Conservation (phyloP, 352 stramenopile genomes). For the Pilasporangium apinafurcum region DNA sequence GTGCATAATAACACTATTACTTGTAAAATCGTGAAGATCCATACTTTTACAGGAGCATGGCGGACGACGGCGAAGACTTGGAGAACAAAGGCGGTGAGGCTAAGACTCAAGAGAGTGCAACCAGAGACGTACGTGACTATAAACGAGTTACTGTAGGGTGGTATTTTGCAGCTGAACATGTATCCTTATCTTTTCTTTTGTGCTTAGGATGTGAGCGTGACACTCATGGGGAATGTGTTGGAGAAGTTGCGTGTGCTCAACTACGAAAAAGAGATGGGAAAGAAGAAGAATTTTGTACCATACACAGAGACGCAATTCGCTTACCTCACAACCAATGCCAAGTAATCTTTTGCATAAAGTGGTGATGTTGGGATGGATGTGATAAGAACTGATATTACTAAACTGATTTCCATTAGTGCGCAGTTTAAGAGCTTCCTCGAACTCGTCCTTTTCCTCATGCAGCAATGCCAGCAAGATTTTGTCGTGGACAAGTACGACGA, state of each 20-base stretch:
- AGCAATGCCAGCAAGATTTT: conserved; percentile 73
- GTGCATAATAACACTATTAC: no score
- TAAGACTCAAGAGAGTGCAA: conserved; percentile 11
- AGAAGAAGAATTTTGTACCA: conserved; percentile 64
- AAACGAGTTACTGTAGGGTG: no score
- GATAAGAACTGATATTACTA: background rate
- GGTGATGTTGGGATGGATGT: background rate
- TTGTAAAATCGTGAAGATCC: no score
- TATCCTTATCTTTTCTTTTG: background rate
- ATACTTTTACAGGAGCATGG: no score
- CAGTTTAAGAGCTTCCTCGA: conserved; percentile 82
- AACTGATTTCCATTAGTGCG: conserved; percentile 15
- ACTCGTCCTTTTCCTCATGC: conserved; percentile 66
- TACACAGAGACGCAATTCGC: conserved; percentile 79
- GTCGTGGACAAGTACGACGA: conserved; percentile 87
- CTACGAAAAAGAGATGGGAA: conserved; percentile 70
- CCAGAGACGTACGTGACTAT: conserved; percentile 14
- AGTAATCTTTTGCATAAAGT: conserved; percentile 7
- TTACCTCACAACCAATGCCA: conserved; percentile 41
- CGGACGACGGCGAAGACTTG: conserved; percentile 21
- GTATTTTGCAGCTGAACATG: no score
- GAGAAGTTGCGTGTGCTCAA: conserved; percentile 78
- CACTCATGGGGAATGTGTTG: conserved; percentile 77
- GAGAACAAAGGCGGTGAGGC: conserved; percentile 7
- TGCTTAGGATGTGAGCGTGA: conserved; percentile 63